phyloP scores from a whole-genome alignment of 495 filamentous ascomycete species.

The Tuber indicum region DNA sequence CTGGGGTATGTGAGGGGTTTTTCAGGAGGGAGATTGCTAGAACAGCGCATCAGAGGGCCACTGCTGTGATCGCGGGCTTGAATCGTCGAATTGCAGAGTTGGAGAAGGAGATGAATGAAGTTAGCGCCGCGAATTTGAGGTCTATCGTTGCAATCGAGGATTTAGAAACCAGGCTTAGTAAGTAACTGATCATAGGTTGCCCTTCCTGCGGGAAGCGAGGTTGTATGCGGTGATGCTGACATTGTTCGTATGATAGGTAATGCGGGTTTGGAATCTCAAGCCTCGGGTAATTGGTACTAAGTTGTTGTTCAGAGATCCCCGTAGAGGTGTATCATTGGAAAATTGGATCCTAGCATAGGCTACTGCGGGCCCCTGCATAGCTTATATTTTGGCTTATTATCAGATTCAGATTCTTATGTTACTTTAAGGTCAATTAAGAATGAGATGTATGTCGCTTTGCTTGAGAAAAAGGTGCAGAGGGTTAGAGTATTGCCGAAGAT shows the following conservation, averaged over 20 bases:
- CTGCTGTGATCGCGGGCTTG: neutral
- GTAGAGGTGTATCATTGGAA: neutral
- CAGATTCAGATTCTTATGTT: no score
- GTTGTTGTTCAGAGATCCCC: neutral
- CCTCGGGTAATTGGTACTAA: neutral
- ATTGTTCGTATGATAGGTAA: neutral
- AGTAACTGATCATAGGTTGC: neutral
- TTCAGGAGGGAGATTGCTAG: neutral
- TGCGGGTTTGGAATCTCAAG: neutral
- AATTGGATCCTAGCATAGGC: neutral
- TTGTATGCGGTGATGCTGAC: neutral
- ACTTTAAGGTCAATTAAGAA: neutral
- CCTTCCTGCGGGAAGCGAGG: neutral
- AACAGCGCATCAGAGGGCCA: neutral
- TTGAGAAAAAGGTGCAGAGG: neutral
- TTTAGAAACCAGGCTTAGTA: neutral
- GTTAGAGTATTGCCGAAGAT: neutral
- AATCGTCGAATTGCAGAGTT: neutral
- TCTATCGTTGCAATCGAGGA: neutral
- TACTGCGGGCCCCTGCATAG: neutral
- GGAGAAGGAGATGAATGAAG: neutral
- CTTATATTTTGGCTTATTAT: neutral
- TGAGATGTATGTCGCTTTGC: neutral
- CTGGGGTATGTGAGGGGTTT: neutral
- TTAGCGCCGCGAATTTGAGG: neutral